phyloP scores from a whole-genome alignment of 345 rosid genomes.

The Populus pruinosa region DNA sequence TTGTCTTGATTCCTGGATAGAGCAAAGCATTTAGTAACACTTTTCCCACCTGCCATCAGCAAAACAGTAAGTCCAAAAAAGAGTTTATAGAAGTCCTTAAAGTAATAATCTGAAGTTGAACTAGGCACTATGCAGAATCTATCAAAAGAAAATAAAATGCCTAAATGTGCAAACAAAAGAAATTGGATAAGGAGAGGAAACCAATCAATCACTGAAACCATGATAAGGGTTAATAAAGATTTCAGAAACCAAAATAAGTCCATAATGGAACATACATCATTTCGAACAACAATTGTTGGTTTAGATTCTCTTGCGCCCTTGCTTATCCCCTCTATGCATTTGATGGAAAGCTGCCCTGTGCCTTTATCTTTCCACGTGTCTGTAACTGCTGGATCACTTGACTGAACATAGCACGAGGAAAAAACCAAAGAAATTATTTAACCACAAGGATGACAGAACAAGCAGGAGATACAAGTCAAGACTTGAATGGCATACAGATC shows the following conservation, averaged over 20 bases:
- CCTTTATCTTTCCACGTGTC: conserved; percentile 96
- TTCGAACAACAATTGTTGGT: conserved; percentile 76
- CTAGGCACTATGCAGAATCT: neutral
- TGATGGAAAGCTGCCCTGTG: conserved; percentile 80
- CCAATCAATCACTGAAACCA: neutral
- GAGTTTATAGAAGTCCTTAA: neutral
- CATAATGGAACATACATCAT: conserved; percentile 56
- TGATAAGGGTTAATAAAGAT: neutral
- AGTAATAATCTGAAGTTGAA: neutral
- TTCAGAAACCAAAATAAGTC: neutral
- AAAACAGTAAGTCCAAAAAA: conserved; percentile 13
- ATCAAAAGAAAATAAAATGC: neutral
- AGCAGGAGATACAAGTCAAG: neutral
- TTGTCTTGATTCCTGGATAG: conserved; percentile 86
- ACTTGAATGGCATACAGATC: neutral
- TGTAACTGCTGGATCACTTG: conserved; percentile 73
- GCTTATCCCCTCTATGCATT: conserved; percentile 76
- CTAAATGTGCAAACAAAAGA: neutral
- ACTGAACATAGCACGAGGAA: conserved; percentile 39
- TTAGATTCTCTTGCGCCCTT: conserved; percentile 88
- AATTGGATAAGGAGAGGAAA: neutral
- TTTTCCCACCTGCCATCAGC: conserved; percentile 64
- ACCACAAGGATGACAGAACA: conserved; percentile 1
- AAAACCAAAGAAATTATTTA: neutral
- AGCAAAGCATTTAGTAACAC: conserved; percentile 81